A percentile compares a stretch with the other conserved stretches of the same genome.
phyloP scores from a whole-genome alignment of 164 flowering plant genomes.

The Protea cynaroides region DNA sequence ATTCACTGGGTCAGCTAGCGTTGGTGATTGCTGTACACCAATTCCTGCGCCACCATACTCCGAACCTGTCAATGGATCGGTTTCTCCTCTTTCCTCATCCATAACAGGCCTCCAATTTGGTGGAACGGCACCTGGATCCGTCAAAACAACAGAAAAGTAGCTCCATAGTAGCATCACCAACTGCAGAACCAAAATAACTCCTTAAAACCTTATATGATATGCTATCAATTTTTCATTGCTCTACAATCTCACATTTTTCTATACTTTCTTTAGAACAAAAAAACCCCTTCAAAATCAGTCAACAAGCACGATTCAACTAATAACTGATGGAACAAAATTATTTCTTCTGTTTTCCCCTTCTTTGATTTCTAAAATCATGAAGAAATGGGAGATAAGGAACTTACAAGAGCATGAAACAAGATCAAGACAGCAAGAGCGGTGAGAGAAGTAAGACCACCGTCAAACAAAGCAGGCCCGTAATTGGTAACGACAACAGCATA shows the following conservation, averaged over 20 bases:
- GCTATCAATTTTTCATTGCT: too few species aligned
- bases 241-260: too few species aligned
- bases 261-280: not conserved
- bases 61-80: conserved; percentile 52
- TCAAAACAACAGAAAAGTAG: conserved; percentile 88
- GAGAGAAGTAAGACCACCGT: conserved; percentile 46
- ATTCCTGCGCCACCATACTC: conserved; percentile 28
- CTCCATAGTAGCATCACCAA: conserved; percentile 95
- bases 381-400: not conserved
- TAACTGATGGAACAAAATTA: not conserved
- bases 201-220: not conserved
- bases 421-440: conserved; percentile 44
- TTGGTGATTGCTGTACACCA: conserved; percentile 6
- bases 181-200: conserved; percentile 33
- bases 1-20: conserved; percentile 34
- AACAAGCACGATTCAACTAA: not conserved
- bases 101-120: conserved; percentile 76
- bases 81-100: conserved; percentile 91
- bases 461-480: conserved; percentile 52
- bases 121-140: conserved; percentile 95
- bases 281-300: not conserved
- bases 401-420: conserved; percentile 58
- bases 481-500: conserved; percentile 61
- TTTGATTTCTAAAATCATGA: not conserved
- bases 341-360: not conserved